Percentiles rank a stretch among this genome's conserved stretches.
These are phyloP conservation scores for Psilocybe cyanescens DNA, from an alignment of 768 basidiomycete species.

Conservation along the genomic window DNA sequence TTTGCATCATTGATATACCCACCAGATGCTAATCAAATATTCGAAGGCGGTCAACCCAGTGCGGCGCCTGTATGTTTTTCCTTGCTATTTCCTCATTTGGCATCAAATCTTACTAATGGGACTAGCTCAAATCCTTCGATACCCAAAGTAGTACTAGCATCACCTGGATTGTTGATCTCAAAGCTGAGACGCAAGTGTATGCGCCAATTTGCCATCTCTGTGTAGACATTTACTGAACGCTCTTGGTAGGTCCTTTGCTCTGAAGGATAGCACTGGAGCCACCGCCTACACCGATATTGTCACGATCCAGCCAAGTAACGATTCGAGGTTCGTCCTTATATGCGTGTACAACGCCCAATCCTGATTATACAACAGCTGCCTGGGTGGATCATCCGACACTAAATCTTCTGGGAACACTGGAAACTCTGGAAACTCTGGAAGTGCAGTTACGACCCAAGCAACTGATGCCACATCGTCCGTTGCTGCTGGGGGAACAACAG, in stretches of 20 bases:
- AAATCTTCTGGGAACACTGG: not conserved
- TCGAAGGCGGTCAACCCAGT: constrained; percentile 53
- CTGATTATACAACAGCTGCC: constrained; percentile 4
- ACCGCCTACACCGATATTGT: constrained; percentile 56
- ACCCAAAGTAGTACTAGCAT: constrained; percentile 40
- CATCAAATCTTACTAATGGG: constrained; percentile 21
- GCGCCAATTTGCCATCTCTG: constrained; percentile 15
- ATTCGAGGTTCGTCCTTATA: constrained; percentile 33
- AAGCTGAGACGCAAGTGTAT: constrained; percentile 49
- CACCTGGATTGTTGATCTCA: constrained; percentile 63
- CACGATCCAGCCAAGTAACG: constrained; percentile 40
- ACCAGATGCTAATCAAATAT: not conserved
- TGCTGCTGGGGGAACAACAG: not conserved
- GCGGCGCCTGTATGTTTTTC: constrained; percentile 51
- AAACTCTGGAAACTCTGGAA: not conserved
- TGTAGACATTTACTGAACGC: not conserved
- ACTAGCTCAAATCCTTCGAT: constrained; percentile 59
- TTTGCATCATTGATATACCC: not conserved
- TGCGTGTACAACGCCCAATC: not conserved
- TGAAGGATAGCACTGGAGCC: constrained; percentile 64
- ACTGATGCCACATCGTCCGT: constrained; percentile 11
- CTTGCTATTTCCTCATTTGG: constrained; percentile 14
- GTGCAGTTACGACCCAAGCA: constrained; percentile 1
- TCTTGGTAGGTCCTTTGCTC: constrained; percentile 46
- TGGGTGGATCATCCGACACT: not conserved